Evolutionary conservation across 2,329 filamentous ascomycete genomes (phyloP), one percentile per base, ranked within the genome.

Genomic region (Periconia digitata): DNA sequence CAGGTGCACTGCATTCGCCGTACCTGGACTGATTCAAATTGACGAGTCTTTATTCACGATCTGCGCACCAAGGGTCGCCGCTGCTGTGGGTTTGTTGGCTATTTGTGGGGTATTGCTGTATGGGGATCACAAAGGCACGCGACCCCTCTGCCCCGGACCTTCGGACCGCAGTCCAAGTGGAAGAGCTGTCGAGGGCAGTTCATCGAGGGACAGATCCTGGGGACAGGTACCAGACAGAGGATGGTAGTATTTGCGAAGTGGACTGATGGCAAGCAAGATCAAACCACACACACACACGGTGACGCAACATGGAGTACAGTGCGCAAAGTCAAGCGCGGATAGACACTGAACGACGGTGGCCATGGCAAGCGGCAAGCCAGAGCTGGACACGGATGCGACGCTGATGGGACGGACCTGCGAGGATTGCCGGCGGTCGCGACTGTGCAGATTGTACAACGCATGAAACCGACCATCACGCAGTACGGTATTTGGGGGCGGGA

Each of bases 391-490:
- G 29, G 27, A 47, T 41, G 29, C 29, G 44, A 43, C 46, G 43
- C 43, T 50, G 46, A 53, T 47, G 53, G 50, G 46, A 53, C 45
- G 53, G 50, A 47, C 35, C 40, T 43, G 47, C 46, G 32, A 45
- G 38, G 41, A 51, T 49, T 55, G 53, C 47, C 58, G 54, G 53
- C 43, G 49, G 53, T 50, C 39, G 55, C 60, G 56, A 59, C 58
- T 45, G 55, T 56, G 58, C 46, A 53, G 51, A 58, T 59, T 70
- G 68, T 70, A 70, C 67, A 71, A 67, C 64, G 62, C 66, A 70
- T 69, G 67, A 71, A 69, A 70, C 64, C 62, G 50, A 59, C 49
- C 53, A 63, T 70, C 63, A 70, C 56, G 63, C 62, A 53, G 65
- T 59, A n/a, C n/a, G n/a, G n/a, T 17, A 60, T 61, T 44, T 40